Evolutionary conservation across 2,329 filamentous ascomycete species (phyloP).

Genomic region (Conoideocrella luteorostrata): DNA sequence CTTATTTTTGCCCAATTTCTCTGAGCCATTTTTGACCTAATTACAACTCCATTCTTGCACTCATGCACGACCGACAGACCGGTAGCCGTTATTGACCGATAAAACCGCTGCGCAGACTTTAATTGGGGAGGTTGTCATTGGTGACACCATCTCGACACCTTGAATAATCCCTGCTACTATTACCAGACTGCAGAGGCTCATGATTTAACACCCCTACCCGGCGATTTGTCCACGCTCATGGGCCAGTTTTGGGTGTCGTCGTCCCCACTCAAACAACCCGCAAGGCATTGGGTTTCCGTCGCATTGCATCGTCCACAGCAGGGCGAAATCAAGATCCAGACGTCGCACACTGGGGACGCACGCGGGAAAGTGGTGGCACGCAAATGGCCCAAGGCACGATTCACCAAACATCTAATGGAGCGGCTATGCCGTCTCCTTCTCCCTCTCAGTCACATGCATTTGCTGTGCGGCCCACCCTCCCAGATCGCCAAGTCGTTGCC

Average conservation of each 20-base stretch:
- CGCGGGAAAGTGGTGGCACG: not conserved
- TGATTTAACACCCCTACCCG: no score
- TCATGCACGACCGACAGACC: slow-evolving; percentile 1
- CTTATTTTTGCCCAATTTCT: slow-evolving; percentile 7
- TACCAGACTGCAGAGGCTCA: no score
- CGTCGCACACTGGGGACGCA: not conserved
- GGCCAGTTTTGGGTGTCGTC: no score
- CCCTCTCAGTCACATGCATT: slow-evolving; percentile 5
- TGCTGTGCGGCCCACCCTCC: slow-evolving; percentile 38
- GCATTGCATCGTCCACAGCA: no score
- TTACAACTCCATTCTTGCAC: slow-evolving; percentile 5
- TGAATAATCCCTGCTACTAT: no score
- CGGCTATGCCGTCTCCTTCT: not conserved
- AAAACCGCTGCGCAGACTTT: no score
- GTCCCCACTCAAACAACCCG: no score
- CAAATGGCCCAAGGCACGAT: slow-evolving; percentile 1
- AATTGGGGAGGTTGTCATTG: no score
- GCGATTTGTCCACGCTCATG: no score
- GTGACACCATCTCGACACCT: no score
- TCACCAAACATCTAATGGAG: not conserved
- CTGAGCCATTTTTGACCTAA: slow-evolving; percentile 4
- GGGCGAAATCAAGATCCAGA: not conserved
- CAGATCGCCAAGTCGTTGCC: slow-evolving; percentile 60
- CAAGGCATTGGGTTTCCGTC: no score
- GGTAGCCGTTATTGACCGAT: no score